These are phyloP conservation scores for Cryoendolithus antarcticus DNA, from an alignment of 2,329 filamentous ascomycete species.

Conservation along the genomic window DNA sequence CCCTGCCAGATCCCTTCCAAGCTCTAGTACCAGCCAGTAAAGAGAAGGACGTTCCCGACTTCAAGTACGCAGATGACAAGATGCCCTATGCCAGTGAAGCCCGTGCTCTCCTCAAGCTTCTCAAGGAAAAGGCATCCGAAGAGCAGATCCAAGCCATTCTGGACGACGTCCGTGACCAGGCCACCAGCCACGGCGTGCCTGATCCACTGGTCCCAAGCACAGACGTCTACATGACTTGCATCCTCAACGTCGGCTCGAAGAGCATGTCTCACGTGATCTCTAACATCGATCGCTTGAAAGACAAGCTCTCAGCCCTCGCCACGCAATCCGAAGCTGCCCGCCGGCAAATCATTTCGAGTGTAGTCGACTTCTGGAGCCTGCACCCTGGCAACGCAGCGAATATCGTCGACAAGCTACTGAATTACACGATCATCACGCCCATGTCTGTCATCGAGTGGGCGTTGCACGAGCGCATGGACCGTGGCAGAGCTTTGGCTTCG, in stretches of 20 bases:
- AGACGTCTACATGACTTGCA: constrained; percentile 84
- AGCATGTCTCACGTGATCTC: constrained; percentile 91
- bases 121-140: constrained; percentile 73
- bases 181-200: constrained; percentile 50
- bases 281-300: constrained; percentile 89
- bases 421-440: constrained; percentile 88
- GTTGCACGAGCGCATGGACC: constrained; percentile 50
- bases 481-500: constrained; percentile 48
- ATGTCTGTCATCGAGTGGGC: constrained; percentile 83
- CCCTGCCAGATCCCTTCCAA: constrained; percentile 73
- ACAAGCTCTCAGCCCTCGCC: constrained; percentile 69
- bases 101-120: constrained; percentile 64
- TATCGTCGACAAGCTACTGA: constrained; percentile 92
- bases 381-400: constrained; percentile 85
- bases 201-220: constrained; percentile 83
- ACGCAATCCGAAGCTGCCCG: constrained; percentile 62
- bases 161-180: constrained; percentile 65
- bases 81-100: constrained; percentile 75
- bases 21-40: constrained; percentile 71
- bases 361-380: constrained; percentile 85
- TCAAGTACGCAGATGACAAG: constrained; percentile 69
- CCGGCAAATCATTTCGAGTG: constrained; percentile 77
- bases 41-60: constrained; percentile 86
- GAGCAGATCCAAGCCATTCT: constrained; percentile 74
- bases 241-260: constrained; percentile 89